These are phyloP conservation scores for Eucalyptus victrix DNA, from an alignment of 345 rosid genomes.

Conservation along the genomic window DNA sequence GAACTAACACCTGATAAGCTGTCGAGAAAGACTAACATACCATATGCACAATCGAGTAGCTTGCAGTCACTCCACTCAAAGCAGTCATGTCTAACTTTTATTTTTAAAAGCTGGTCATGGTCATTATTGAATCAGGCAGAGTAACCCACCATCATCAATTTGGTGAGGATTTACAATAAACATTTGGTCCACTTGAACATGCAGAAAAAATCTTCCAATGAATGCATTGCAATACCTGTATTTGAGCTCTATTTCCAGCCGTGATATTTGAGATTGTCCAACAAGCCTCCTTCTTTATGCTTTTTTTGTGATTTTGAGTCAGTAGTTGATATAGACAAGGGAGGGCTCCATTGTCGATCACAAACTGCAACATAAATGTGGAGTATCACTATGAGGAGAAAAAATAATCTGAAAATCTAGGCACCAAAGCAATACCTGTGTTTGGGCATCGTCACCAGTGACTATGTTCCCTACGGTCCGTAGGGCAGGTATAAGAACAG, in stretches of 20 bases:
- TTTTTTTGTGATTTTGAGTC: conserved; percentile 67
- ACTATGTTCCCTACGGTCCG: conserved; percentile 77
- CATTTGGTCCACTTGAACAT: not conserved
- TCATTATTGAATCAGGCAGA: not conserved
- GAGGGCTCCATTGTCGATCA: conserved; percentile 61
- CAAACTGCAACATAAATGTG: conserved; percentile 30
- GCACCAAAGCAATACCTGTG: conserved; percentile 42
- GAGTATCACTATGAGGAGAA: not conserved
- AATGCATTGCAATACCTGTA: conserved; percentile 38
- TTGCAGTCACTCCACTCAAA: not conserved
- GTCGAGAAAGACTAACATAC: not conserved
- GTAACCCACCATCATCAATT: not conserved
- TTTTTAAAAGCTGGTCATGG: not conserved
- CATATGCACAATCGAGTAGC: not conserved
- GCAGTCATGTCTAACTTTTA: not conserved
- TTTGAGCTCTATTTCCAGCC: conserved; percentile 68
- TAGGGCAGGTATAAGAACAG: conserved; percentile 82
- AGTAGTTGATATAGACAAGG: conserved; percentile 61
- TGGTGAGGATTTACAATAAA: not conserved
- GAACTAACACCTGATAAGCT: not conserved
- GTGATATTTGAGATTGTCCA: conserved; percentile 93
- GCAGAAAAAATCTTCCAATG: not conserved
- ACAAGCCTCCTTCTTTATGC: conserved; percentile 85
- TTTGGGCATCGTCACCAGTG: conserved; percentile 81
- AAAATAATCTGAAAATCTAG: not conserved